A percentile compares a stretch with the other conserved stretches of the same genome.
Evolutionary conservation across 78 protist species (phyloP).

Genomic region (Pirum gemmata): DNA sequence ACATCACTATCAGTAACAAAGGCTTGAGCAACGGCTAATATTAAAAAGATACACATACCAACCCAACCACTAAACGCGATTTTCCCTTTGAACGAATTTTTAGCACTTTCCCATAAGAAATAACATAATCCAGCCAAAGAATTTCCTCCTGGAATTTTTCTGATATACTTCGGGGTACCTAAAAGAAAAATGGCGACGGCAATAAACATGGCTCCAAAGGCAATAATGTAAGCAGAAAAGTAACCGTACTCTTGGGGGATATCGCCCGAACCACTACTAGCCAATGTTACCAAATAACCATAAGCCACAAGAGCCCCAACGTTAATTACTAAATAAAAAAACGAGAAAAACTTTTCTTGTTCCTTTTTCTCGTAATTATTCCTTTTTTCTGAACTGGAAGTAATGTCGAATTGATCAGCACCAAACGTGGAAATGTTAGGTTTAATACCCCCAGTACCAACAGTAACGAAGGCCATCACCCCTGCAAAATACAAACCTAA

Average conservation of each 20-base stretch:
- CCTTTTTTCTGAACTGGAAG: too few species aligned
- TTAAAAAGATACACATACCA: not conserved
- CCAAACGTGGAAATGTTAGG: conserved; percentile 17
- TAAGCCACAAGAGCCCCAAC: conserved; percentile 10
- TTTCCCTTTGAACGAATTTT: not conserved
- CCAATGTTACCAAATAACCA: conserved; percentile 30
- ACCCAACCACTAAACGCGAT: not conserved
- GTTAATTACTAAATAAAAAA: conserved; percentile 29
- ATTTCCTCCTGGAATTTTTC: conserved; percentile 18
- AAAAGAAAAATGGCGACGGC: not conserved
- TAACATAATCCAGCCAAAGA: not conserved
- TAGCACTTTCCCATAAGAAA: not conserved
- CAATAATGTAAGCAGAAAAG: conserved; percentile 29
- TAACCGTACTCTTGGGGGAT: conserved; percentile 39
- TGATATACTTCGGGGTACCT: not conserved
- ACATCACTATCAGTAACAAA: not conserved
- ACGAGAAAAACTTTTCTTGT: conserved; percentile 6
- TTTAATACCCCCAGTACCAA: conserved; percentile 47
- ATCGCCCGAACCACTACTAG: not conserved
- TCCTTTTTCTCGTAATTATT: not conserved
- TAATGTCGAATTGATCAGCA: conserved; percentile 19
- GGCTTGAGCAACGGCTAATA: not conserved
- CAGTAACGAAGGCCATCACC: not conserved
- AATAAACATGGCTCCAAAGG: conserved; percentile 6
- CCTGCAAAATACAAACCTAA: conserved; percentile 10